These are phyloP conservation scores for Pseudogymnoascus sp. DNA, from an alignment of 2,329 filamentous ascomycete species.

Conservation along the genomic window DNA sequence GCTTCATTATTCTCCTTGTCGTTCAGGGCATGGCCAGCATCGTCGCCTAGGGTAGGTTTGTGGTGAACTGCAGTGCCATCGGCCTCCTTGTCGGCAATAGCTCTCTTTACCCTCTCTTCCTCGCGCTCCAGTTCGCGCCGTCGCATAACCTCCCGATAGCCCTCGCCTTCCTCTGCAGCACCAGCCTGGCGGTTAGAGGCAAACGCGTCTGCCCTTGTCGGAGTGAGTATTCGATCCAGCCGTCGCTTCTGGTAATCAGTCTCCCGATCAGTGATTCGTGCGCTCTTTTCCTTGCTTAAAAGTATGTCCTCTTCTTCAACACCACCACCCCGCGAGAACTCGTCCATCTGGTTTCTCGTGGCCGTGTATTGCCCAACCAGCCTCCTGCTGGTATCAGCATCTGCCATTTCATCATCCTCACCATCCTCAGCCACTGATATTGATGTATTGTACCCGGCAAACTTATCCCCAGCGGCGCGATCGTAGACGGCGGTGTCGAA, in stretches of 20 bases:
- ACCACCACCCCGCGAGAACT: constrained; percentile 77
- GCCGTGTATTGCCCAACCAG: constrained; percentile 95
- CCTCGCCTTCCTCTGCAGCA: constrained; percentile 62
- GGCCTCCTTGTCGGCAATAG: constrained; percentile 64
- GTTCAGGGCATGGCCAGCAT: constrained; percentile 33
- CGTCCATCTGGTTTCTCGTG: constrained; percentile 82
- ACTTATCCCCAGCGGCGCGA: constrained; percentile 68
- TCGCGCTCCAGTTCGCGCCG: constrained; percentile 85
- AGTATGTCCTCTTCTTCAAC: constrained; percentile 91
- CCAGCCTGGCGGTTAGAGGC: constrained; percentile 65
- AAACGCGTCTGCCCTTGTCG: constrained; percentile 79
- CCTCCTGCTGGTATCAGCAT: constrained; percentile 63
- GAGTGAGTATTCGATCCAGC: constrained; percentile 80
- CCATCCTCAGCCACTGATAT: constrained; percentile 73
- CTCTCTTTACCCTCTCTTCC: constrained; percentile 74
- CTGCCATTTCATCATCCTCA: constrained; percentile 71
- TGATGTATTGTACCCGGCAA: constrained; percentile 82
- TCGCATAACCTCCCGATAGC: constrained; percentile 87
- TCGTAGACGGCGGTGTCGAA: constrained; percentile 89
- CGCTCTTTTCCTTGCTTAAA: constrained; percentile 76
- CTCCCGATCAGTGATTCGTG: constrained; percentile 84
- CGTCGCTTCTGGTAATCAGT: constrained; percentile 96
- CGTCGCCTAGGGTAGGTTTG: constrained; percentile 64
- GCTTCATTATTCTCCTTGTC: constrained; percentile 68
- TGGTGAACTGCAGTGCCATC: constrained; percentile 54